Evolutionary conservation across 345 rosid species (phyloP).

Genomic region (Erucastrum elatum): DNA sequence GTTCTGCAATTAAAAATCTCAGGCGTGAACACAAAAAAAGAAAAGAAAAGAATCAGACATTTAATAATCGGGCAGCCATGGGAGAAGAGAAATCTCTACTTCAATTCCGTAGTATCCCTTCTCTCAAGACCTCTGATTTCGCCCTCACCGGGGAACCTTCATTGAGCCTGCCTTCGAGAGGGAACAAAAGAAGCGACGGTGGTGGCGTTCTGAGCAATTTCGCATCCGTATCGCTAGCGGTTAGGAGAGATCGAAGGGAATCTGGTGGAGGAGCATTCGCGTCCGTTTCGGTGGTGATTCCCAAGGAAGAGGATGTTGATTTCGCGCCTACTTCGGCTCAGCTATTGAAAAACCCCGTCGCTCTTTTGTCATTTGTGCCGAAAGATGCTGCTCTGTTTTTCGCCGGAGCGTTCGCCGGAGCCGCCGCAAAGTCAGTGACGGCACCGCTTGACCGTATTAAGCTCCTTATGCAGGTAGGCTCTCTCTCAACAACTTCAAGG

Average conservation of each 20-base stretch:
- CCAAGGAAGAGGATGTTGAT: constrained; percentile 42
- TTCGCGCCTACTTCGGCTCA: constrained; percentile 68
- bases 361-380: constrained; percentile 58
- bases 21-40: neutral
- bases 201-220: constrained; percentile 17
- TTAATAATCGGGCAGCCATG: constrained; percentile 39
- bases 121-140: constrained; percentile 45
- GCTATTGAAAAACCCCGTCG: constrained; percentile 75
- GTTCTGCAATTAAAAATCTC: neutral
- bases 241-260: constrained; percentile 21
- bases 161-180: constrained; percentile 31
- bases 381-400: constrained; percentile 64
- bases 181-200: neutral
- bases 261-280: constrained; percentile 48
- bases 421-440: constrained; percentile 84
- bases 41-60: neutral
- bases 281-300: constrained; percentile 50
- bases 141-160: constrained; percentile 36
- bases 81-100: constrained; percentile 47
- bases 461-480: constrained; percentile 81
- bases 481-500: constrained; percentile 36
- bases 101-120: constrained; percentile 43
- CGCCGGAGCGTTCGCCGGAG: constrained; percentile 87
- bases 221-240: constrained; percentile 30
- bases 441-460: constrained; percentile 96